These are phyloP conservation scores for Chloris gayana DNA, from an alignment of 176 grass and related monocot species.

Conservation along the genomic window DNA sequence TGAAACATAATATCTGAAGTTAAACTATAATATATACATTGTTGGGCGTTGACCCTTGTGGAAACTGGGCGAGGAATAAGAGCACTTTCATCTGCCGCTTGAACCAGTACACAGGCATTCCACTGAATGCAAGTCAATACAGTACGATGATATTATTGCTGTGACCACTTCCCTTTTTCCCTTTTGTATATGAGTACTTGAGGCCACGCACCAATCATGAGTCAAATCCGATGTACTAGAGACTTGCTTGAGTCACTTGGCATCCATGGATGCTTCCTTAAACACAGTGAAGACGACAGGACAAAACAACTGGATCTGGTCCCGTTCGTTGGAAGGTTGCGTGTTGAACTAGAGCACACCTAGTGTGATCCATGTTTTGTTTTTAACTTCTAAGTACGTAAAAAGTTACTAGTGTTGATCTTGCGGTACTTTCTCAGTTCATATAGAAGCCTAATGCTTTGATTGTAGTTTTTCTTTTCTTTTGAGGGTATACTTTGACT, in stretches of 20 bases:
- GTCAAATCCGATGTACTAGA: conserved; percentile 8
- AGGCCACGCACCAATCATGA: background rate
- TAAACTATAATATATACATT: background rate
- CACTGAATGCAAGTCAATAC: conserved; percentile 4
- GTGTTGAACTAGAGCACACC: background rate
- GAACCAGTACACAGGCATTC: background rate
- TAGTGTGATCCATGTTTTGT: no score
- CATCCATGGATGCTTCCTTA: background rate
- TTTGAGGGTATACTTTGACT: no score
- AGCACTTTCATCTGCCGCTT: conserved; percentile 1
- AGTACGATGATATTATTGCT: background rate
- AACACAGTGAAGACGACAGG: background rate
- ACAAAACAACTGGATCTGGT: conserved; percentile 8
- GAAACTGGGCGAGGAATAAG: background rate
- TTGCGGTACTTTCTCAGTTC: no score
- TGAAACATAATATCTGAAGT: background rate
- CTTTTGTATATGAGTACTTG: background rate
- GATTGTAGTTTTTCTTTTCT: no score
- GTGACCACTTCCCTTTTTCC: background rate
- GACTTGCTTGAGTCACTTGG: background rate
- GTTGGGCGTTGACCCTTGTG: background rate
- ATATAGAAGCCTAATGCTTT: no score
- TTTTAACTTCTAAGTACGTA: no score
- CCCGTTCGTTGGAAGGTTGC: background rate
- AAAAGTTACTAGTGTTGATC: no score